Conservation (phyloP, 495 filamentous ascomycete species). For the Penicillium antarcticum region DNA sequence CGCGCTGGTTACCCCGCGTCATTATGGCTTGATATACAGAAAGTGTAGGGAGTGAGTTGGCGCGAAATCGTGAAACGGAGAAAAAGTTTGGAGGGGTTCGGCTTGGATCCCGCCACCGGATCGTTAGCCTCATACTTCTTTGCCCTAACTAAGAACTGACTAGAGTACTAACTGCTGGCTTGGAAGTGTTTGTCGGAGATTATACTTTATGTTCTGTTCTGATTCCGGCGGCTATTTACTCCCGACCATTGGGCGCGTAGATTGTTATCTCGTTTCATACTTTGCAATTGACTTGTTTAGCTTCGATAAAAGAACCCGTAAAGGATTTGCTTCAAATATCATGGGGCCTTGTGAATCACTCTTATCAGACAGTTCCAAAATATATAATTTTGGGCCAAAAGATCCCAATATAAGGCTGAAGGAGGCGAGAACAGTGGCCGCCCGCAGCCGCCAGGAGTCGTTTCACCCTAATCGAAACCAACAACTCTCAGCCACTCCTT, state of each 20-base stretch:
- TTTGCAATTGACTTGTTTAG: not conserved
- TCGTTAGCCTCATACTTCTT: too few species aligned
- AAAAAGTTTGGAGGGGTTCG: constrained; percentile 7
- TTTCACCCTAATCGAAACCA: constrained; percentile 9
- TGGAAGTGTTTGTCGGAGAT: not conserved
- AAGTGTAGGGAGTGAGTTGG: not conserved
- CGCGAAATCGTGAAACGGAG: not conserved
- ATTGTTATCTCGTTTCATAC: constrained; percentile 1
- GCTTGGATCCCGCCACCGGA: not conserved
- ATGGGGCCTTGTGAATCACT: too few species aligned
- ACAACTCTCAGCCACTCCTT: constrained; percentile 9
- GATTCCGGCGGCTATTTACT: constrained; percentile 6
- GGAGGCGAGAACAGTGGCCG: not conserved
- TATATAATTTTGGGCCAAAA: too few species aligned
- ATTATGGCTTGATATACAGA: constrained; percentile 38
- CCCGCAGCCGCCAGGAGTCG: constrained; percentile 2
- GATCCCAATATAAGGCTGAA: too few species aligned
- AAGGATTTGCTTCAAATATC: too few species aligned
- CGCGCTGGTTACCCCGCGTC: constrained; percentile 92
- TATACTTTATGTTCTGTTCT: not conserved
- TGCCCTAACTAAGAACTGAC: too few species aligned
- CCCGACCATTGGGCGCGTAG: constrained; percentile 15
- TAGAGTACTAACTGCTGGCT: too few species aligned
- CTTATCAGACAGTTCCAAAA: too few species aligned
- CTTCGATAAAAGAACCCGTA: not conserved